phyloP scores from a whole-genome alignment of 768 basidiomycete genomes.

The Tylopilus balloui region DNA sequence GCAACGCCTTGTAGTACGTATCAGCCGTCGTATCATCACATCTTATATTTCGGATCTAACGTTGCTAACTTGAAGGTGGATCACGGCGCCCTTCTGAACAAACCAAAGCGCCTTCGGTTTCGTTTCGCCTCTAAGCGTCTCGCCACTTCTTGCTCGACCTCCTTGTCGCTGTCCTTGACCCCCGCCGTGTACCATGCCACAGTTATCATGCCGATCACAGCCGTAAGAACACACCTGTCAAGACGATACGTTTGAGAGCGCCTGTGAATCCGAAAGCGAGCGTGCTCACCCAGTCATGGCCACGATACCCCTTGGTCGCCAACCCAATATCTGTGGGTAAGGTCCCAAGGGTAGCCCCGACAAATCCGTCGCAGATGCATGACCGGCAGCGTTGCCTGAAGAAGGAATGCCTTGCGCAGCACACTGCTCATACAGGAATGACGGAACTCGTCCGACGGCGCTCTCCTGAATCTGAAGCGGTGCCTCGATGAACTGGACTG shows the following conservation, averaged over 20 bases:
- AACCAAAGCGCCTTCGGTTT: constrained; percentile 43
- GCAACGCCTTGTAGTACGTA: no score
- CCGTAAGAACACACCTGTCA: constrained; percentile 73
- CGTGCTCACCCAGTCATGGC: constrained; percentile 67
- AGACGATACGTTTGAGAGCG: constrained; percentile 9
- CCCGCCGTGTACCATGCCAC: constrained; percentile 87
- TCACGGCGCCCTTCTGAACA: constrained; percentile 19
- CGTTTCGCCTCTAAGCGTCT: constrained; percentile 55
- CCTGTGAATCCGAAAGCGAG: background rate
- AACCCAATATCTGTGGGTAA: constrained; percentile 66
- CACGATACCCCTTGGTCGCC: constrained; percentile 67
- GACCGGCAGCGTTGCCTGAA: constrained; percentile 87
- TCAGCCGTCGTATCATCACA: no score
- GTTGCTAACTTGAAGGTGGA: no score
- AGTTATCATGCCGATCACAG: constrained; percentile 73
- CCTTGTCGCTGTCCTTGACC: constrained; percentile 69
- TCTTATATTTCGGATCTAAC: no score
- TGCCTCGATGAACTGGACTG: constrained; percentile 79
- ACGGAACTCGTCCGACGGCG: constrained; percentile 44
- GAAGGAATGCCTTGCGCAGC: constrained; percentile 48
- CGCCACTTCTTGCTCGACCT: constrained; percentile 70
- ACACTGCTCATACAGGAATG: constrained; percentile 69
- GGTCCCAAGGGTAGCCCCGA: constrained; percentile 62
- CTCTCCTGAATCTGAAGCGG: constrained; percentile 64
- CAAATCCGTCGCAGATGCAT: constrained; percentile 64